These are phyloP conservation scores for Stemphylium beticola DNA, from an alignment of 2,329 filamentous ascomycete species.

Conservation along the genomic window DNA sequence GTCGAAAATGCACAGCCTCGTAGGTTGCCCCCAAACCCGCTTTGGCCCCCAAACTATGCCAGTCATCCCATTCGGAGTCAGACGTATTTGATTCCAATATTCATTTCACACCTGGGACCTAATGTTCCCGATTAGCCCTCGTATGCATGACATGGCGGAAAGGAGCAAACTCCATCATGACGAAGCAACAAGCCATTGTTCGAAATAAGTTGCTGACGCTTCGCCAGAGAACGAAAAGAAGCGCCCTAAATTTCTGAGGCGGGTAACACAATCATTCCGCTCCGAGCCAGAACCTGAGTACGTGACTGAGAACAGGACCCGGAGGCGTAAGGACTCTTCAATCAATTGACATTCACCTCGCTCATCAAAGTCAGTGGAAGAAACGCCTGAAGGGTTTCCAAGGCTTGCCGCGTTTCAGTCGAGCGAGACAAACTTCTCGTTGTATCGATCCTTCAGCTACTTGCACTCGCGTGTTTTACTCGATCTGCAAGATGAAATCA, in stretches of 20 bases:
- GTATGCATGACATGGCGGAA: constrained; percentile 1
- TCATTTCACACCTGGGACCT: not conserved
- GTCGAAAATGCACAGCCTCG: constrained; percentile 40
- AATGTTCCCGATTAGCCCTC: not conserved
- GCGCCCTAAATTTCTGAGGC: constrained; percentile 31
- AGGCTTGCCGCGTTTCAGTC: constrained; percentile 49
- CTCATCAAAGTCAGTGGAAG: constrained; percentile 39
- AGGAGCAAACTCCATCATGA: not conserved
- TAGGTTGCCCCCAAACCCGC: constrained; percentile 25
- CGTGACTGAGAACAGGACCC: constrained; percentile 43
- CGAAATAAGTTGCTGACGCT: not conserved
- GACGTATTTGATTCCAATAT: not conserved
- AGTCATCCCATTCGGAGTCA: not conserved
- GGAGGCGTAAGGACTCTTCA: constrained; percentile 33
- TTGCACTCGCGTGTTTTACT: constrained; percentile 49
- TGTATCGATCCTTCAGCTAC: constrained; percentile 50
- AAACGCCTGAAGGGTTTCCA: constrained; percentile 49
- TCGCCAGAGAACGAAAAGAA: constrained; percentile 29
- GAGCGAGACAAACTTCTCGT: constrained; percentile 49
- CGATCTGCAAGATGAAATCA: constrained; percentile 49
- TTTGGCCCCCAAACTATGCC: constrained; percentile 21
- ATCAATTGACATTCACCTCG: not conserved
- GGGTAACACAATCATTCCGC: constrained; percentile 41
- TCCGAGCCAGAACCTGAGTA: constrained; percentile 35
- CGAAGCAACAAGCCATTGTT: constrained; percentile 16